Evolutionary conservation across 2,329 filamentous ascomycete species (phyloP).

Genomic region (Fulvia fulva): DNA sequence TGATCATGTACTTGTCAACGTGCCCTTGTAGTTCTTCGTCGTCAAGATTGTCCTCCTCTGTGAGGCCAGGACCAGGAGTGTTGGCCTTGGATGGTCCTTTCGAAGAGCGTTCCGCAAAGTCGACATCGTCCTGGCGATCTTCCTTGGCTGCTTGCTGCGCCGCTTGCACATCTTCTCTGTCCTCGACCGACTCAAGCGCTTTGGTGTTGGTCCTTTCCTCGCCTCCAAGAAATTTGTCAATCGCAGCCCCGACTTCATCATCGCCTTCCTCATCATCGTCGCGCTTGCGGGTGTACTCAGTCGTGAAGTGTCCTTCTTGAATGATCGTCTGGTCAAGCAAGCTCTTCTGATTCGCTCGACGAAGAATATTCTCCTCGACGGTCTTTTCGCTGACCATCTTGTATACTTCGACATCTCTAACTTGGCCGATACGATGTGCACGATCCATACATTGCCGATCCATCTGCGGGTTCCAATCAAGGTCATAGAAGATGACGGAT

Average conservation of each 20-base stretch:
- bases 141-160: conserved; percentile 86
- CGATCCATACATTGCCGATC: conserved; percentile 98
- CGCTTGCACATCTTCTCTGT: conserved; percentile 84
- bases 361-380: conserved; percentile 95
- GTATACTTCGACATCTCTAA: conserved; percentile 96
- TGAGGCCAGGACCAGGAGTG: conserved; percentile 30
- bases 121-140: conserved; percentile 74
- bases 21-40: conserved; percentile 60
- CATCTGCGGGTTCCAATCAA: conserved; percentile 99
- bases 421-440: conserved; percentile 95
- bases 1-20: conserved; percentile 58
- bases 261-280: conserved; percentile 57
- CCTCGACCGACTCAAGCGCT: conserved; percentile 84
- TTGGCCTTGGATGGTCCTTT: conserved; percentile 39
- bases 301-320: conserved; percentile 96
- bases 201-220: conserved; percentile 62
- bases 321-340: conserved; percentile 98
- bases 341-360: conserved; percentile 95
- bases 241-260: conserved; percentile 71
- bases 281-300: conserved; percentile 67
- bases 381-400: conserved; percentile 61
- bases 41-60: conserved; percentile 44
- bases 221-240: conserved; percentile 74
- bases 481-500: conserved; percentile 97
- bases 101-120: conserved; percentile 62